Base-by-base conservation (phyloP, 148 eudicot species). In the Nepenthes mirabilis region DNA sequence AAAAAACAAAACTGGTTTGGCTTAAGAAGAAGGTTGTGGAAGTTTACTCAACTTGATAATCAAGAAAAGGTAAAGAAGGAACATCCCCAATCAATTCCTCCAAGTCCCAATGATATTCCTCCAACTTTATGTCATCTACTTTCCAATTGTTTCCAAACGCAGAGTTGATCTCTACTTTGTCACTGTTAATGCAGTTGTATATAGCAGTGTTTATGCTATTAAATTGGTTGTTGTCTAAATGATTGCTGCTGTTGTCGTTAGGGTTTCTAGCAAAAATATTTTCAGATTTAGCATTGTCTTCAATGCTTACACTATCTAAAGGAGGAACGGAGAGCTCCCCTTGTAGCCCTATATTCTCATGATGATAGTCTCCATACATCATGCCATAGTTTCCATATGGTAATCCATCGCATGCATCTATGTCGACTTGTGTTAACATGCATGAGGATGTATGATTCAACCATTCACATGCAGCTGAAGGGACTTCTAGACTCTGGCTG, bases 71-170 rank as follows among this genome's bases (percentile, higher is more conserved):
- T 64, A 79, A 72, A 52, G 79, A 73, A n/a, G 85, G 64, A 68
- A 80, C 85, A 74, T 81, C 85, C 45, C 79, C 83, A 78, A 83
- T 77, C 83, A 84, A 84, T 71, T 82, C 74, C 71, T 88, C 95
- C 71, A 81, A 88, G 69, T 88, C 91, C 84, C 58, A 82, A 23
- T 23, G 23, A 23, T 23, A 23, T 77, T 84, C 86, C 68, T 83
- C 90, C 80, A 77, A 64, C 67, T 68, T 80, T 47, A 78, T 82
- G 82, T 66, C 75, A 62, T 72, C 82, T 57, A 70, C 84, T 62
- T 69, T 64, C 75, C 75, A 77, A 49, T n/a, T 49, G 13, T 69
- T 72, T 35, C 66, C 80, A 74, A 61, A 56, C 49, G 36, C 12
- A 69, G 13, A 6, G 6, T 6, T n/a, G 52, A 49, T 49, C 52